These are phyloP conservation scores for cucumber (Cucumis sativus) DNA, from an alignment of 306 rosid species.

Conservation along the genomic window DNA sequence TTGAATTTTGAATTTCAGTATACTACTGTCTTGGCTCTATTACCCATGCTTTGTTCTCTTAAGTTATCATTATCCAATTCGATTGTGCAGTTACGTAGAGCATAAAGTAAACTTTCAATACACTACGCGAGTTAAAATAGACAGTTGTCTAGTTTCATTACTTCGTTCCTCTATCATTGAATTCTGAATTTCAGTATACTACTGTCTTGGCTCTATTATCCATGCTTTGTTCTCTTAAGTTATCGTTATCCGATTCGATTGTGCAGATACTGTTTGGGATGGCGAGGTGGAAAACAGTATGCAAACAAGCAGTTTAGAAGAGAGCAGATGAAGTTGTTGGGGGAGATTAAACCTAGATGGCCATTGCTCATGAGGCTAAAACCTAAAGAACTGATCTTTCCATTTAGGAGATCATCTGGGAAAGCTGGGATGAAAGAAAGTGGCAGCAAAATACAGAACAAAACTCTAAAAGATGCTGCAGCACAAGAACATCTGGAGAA, in stretches of 20 bases:
- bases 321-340: constrained; percentile 86
- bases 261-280: constrained; percentile 79
- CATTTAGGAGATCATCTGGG: background rate
- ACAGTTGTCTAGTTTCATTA: background rate
- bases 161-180: background rate
- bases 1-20: background rate
- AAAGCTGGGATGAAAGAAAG: constrained; percentile 17
- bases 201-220: background rate
- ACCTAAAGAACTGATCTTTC: constrained; percentile 45
- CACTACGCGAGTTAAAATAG: background rate
- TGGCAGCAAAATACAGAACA: constrained; percentile 22
- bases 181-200: background rate
- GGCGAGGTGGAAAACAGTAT: constrained; percentile 87
- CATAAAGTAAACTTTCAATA: no score
- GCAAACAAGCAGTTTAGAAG: constrained; percentile 52
- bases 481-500: constrained; percentile 7
- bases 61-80: background rate
- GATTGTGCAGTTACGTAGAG: constrained; percentile 38
- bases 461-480: constrained; percentile 19
- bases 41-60: background rate
- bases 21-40: background rate
- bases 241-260: background rate
- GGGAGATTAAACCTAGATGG: constrained; percentile 62
- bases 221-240: background rate
- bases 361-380: constrained; percentile 48